Evolutionary conservation across 1,284 basidiomycete species (phyloP).

Genomic region (Pyrrhoderma lamaoense): DNA sequence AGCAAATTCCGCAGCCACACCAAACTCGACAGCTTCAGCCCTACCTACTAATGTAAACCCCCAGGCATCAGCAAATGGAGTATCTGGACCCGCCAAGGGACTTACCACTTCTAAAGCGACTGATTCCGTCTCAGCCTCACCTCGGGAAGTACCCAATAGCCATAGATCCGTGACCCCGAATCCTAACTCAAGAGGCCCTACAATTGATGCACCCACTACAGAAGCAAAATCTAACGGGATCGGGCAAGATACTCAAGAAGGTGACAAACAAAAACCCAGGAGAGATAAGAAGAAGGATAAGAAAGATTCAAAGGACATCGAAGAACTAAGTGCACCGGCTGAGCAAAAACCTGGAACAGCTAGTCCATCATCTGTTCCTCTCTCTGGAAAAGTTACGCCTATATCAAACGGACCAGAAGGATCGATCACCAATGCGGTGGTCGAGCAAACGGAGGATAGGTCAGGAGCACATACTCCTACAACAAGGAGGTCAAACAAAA

Average conservation of each 20-base stretch:
- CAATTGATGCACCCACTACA: constrained; percentile 23
- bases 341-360: constrained; percentile 20
- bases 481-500: constrained; percentile 50
- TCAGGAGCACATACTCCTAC: constrained; percentile 61
- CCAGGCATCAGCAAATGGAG: not conserved
- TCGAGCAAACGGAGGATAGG: constrained; percentile 35
- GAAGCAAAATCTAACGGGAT: constrained; percentile 35
- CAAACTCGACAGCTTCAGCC: constrained; percentile 32
- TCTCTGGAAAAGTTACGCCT: constrained; percentile 38
- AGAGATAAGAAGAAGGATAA: constrained; percentile 52
- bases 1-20: constrained; percentile 42
- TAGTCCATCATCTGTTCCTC: constrained; percentile 22
- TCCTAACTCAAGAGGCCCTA: constrained; percentile 29
- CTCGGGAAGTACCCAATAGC: constrained; percentile 26
- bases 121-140: not conserved
- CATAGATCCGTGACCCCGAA: constrained; percentile 24
- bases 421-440: too few relatives aligned
- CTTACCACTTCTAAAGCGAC: too few relatives aligned
- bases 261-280: constrained; percentile 44
- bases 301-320: constrained; percentile 29
- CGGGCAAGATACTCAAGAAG: constrained; percentile 38
- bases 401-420: constrained; percentile 24
- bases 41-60: constrained; percentile 29
- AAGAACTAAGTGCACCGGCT: constrained; percentile 29
- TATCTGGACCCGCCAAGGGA: too few relatives aligned